A percentile compares a stretch with the other conserved stretches of the same genome.
Evolutionary conservation across 2,329 filamentous ascomycete species (phyloP).

Genomic region (Monosporascus sp.): DNA sequence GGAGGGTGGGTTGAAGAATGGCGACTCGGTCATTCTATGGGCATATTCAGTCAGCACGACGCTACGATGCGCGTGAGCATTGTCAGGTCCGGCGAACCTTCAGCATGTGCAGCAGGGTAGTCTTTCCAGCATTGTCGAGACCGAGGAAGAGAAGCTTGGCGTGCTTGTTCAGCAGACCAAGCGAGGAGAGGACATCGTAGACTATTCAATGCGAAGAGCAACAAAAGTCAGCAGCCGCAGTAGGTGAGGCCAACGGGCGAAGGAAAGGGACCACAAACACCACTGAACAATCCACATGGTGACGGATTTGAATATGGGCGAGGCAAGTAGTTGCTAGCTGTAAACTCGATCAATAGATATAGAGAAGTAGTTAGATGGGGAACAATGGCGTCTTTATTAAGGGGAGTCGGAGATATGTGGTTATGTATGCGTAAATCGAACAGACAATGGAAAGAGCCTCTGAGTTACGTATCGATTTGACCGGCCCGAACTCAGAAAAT

Average conservation of each 20-base stretch:
- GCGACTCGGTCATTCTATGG: slow-evolving; percentile 83
- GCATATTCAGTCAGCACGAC: slow-evolving; percentile 3
- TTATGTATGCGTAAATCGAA: neutral
- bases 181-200: slow-evolving; percentile 81
- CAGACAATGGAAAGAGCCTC: neutral
- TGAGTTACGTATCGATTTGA: neutral
- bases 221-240: slow-evolving; percentile 17
- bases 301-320: slow-evolving; percentile 16
- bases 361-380: neutral
- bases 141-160: slow-evolving; percentile 92
- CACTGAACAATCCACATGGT: slow-evolving; percentile 93
- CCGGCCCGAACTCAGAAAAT: neutral
- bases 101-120: slow-evolving; percentile 88
- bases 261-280: slow-evolving; percentile 57
- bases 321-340: slow-evolving; percentile 4
- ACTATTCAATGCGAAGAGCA: slow-evolving; percentile 43
- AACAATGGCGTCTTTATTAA: neutral
- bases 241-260: slow-evolving; percentile 3
- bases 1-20: slow-evolving; percentile 82
- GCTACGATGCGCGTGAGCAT: slow-evolving; percentile 2
- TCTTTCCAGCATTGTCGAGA: slow-evolving; percentile 92
- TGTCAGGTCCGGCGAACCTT: slow-evolving; percentile 57
- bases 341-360: slow-evolving; percentile 5
- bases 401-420: neutral
- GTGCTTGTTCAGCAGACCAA: slow-evolving; percentile 91